These are phyloP conservation scores for Xylaria grammica DNA, from an alignment of 495 filamentous ascomycete species.

Conservation along the genomic window DNA sequence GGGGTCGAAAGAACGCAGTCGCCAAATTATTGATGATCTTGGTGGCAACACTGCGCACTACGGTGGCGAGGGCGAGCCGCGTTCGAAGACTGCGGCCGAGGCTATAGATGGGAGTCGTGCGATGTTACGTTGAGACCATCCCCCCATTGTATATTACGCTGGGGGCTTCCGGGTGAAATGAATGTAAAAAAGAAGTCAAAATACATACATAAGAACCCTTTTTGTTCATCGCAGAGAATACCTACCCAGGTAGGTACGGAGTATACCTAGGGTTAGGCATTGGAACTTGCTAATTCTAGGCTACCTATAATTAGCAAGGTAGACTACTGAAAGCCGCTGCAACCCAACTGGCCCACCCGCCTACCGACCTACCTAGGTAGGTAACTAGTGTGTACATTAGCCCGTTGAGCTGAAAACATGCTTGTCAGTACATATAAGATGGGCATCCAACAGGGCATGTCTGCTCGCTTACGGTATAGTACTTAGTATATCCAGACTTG, in stretches of 20 bases:
- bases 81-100: conserved; percentile 39
- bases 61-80: conserved; percentile 32
- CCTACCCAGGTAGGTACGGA: too few species aligned
- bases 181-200: too few species aligned
- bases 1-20: conserved; percentile 34
- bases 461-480: too few species aligned
- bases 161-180: too few species aligned
- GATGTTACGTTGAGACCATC: conserved; percentile 17
- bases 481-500: neutral
- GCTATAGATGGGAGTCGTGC: conserved; percentile 40
- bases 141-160: too few species aligned
- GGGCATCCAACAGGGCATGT: neutral
- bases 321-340: neutral
- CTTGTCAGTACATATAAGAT: too few species aligned
- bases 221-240: too few species aligned
- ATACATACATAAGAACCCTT: too few species aligned
- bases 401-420: conserved; percentile 7
- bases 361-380: neutral
- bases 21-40: conserved; percentile 28
- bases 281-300: too few species aligned
- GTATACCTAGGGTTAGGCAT: too few species aligned
- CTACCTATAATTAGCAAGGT: neutral
- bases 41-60: conserved; percentile 38
- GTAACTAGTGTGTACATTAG: neutral
- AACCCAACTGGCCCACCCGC: neutral